A percentile compares a stretch with the other conserved stretches of the same genome.
Evolutionary conservation across 2,329 filamentous ascomycete genomes (phyloP).

Genomic region (Colletotrichum abscissum): DNA sequence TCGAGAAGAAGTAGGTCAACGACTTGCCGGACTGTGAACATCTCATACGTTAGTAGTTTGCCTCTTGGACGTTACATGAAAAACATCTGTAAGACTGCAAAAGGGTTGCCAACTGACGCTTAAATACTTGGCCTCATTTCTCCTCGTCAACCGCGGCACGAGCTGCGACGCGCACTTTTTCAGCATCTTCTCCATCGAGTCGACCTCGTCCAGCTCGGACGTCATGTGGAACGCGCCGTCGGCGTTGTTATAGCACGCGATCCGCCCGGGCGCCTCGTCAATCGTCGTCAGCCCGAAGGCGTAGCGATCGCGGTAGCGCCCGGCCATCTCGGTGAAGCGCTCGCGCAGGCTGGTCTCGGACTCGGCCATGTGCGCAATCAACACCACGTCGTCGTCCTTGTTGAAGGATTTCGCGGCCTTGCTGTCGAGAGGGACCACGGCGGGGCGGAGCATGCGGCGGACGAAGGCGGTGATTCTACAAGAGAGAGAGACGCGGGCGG

Average conservation of each 20-base stretch:
- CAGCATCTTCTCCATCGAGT: slow-evolving; percentile 50
- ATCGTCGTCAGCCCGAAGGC: slow-evolving; percentile 50
- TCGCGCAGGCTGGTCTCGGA: slow-evolving; percentile 43
- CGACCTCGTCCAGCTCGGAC: slow-evolving; percentile 45
- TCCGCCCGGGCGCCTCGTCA: slow-evolving; percentile 32
- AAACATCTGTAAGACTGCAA: not conserved
- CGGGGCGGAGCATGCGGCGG: slow-evolving; percentile 42
- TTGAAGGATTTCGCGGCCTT: slow-evolving; percentile 47
- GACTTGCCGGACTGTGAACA: slow-evolving; percentile 49
- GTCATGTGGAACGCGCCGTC: slow-evolving; percentile 49
- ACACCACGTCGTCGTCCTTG: slow-evolving; percentile 52
- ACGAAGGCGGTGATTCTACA: slow-evolving; percentile 44
- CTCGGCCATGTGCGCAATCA: slow-evolving; percentile 51
- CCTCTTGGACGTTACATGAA: no score
- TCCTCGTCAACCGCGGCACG: slow-evolving; percentile 57
- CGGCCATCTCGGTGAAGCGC: slow-evolving; percentile 47
- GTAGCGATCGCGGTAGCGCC: slow-evolving; percentile 51
- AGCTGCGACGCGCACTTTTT: slow-evolving; percentile 50
- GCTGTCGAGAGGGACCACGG: slow-evolving; percentile 41
- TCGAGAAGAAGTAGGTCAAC: slow-evolving; percentile 47
- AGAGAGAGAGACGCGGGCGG: not conserved
- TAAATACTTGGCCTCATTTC: slow-evolving; percentile 53
- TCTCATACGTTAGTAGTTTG: not conserved
- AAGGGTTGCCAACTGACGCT: not conserved
- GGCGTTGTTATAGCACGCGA: slow-evolving; percentile 54